A percentile compares a stretch with the other conserved stretches of the same genome.
Conservation (phyloP, 345 rosid species). For the Anastatica hierochuntica region DNA sequence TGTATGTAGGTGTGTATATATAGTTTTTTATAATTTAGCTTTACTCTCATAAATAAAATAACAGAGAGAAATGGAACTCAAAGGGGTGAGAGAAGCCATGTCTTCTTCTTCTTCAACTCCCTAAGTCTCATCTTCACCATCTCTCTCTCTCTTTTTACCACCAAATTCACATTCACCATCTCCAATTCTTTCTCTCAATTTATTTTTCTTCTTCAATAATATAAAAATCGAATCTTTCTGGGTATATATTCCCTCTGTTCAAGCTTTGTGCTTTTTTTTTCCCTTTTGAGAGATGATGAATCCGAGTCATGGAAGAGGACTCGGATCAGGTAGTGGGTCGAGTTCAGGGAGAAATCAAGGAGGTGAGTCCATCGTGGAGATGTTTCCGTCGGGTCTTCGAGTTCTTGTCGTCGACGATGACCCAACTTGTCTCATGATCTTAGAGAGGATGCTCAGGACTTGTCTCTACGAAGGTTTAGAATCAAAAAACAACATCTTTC, state of each 20-base stretch:
- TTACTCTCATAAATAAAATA: too few species aligned
- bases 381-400: constrained; percentile 75
- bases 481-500: too few species aligned
- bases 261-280: too few species aligned
- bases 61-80: background rate
- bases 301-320: constrained; percentile 55
- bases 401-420: constrained; percentile 96
- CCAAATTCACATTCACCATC: too few species aligned
- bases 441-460: constrained; percentile 81
- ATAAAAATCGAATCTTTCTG: background rate
- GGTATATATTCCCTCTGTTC: constrained; percentile 16
- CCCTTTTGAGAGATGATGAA: constrained; percentile 17
- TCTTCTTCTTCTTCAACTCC: background rate
- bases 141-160: too few species aligned
- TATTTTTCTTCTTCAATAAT: background rate
- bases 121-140: background rate
- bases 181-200: background rate
- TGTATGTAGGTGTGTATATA: too few species aligned
- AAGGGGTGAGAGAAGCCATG: background rate
- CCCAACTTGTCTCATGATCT: constrained; percentile 85
- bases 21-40: too few species aligned
- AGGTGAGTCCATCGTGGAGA: constrained; percentile 39
- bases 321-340: constrained; percentile 50
- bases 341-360: constrained; percentile 32
- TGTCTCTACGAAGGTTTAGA: constrained; percentile 68